Evolutionary conservation across 176 grass and related monocot species (phyloP).

Genomic region (Calamus simplicifolius): DNA sequence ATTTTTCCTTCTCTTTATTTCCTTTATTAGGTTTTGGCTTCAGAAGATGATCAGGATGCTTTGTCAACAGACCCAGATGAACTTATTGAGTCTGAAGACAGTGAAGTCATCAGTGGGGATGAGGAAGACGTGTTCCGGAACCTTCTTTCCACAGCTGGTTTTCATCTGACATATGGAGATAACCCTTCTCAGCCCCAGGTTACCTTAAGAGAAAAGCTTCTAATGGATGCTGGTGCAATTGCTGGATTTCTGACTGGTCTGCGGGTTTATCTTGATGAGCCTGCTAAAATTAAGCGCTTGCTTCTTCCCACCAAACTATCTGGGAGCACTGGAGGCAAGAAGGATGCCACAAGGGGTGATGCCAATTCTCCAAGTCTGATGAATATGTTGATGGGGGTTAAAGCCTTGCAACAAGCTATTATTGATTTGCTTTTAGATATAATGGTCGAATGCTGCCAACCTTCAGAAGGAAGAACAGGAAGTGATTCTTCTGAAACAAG

Average conservation of each 20-base stretch:
- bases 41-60: slow-evolving; percentile 87
- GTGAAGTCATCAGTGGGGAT: slow-evolving; percentile 56
- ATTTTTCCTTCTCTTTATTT: slow-evolving; percentile 1
- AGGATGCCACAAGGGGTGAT: slow-evolving; percentile 45
- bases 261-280: slow-evolving; percentile 80
- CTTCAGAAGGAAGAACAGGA: slow-evolving; percentile 53
- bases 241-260: slow-evolving; percentile 78
- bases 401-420: slow-evolving; percentile 83
- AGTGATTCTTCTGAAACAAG: slow-evolving; percentile 43
- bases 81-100: slow-evolving; percentile 68
- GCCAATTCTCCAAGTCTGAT: slow-evolving; percentile 60
- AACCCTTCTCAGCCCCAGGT: slow-evolving; percentile 57
- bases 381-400: slow-evolving; percentile 82
- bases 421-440: slow-evolving; percentile 95
- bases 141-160: slow-evolving; percentile 69
- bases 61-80: slow-evolving; percentile 78
- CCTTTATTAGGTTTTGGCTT: slow-evolving; percentile 68
- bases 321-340: slow-evolving; percentile 34
- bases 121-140: slow-evolving; percentile 76
- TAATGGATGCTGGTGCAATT: slow-evolving; percentile 71
- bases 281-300: slow-evolving; percentile 79
- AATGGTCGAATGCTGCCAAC: slow-evolving; percentile 92
- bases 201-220: slow-evolving; percentile 72
- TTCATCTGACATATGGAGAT: slow-evolving; percentile 63
- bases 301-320: slow-evolving; percentile 72